Evolutionary conservation across 2,329 filamentous ascomycete species (phyloP).

Genomic region (Colletotrichum zoysiae): DNA sequence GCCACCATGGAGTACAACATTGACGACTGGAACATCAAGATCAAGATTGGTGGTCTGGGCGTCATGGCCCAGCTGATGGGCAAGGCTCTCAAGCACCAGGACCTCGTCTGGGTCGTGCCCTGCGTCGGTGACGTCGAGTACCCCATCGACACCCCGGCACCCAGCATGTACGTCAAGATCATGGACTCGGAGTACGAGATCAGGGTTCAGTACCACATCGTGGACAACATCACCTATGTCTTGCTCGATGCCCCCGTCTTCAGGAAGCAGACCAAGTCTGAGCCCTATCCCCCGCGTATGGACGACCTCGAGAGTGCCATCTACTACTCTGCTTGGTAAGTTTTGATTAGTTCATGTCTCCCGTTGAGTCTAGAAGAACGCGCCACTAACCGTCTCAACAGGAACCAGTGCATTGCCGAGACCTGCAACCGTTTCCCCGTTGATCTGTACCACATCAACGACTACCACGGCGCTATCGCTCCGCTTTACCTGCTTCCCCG

Average conservation of each 20-base stretch:
- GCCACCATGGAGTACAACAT: constrained; percentile 81
- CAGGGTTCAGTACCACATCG: constrained; percentile 72
- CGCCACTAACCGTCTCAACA: not conserved
- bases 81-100: constrained; percentile 72
- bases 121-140: constrained; percentile 75
- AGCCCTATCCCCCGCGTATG: constrained; percentile 77
- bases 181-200: constrained; percentile 72
- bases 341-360: not conserved
- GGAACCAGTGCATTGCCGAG: constrained; percentile 75
- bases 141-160: constrained; percentile 67
- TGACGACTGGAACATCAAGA: constrained; percentile 77
- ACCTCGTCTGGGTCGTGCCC: constrained; percentile 74
- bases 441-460: constrained; percentile 75
- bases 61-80: constrained; percentile 80
- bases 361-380: not conserved
- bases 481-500: constrained; percentile 75
- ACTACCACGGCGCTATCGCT: constrained; percentile 74
- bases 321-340: constrained; percentile 74
- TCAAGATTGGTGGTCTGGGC: constrained; percentile 78
- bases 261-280: constrained; percentile 70
- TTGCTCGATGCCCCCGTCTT: constrained; percentile 76
- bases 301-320: constrained; percentile 77
- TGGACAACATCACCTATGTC: constrained; percentile 77
- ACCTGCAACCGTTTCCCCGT: constrained; percentile 72
- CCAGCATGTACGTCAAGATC: constrained; percentile 73